Base-by-base conservation (phyloP, 2,329 filamentous ascomycete genomes). In the Dryadomyces quercivorus region DNA sequence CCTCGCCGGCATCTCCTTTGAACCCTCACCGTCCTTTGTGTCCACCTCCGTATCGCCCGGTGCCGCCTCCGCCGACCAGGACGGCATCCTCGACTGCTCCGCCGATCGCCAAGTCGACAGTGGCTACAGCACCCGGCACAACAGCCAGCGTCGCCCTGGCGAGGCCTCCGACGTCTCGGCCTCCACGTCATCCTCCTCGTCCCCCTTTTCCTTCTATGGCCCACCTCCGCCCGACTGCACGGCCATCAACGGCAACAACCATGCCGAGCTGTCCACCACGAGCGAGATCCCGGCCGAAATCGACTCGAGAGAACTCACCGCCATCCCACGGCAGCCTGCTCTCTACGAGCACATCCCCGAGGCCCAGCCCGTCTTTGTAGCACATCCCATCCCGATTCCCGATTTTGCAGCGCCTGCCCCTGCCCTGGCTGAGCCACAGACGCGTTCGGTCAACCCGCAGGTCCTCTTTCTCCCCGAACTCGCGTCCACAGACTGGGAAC, bases 191-290 rank as follows among this genome's bases (percentile, higher is more conserved):
- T n/a, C 46, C 1, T 50, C 51, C 3, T 13, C 40, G 13, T 36
- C 50, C 9, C 12, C 55, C 0, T 48, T 50, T 12, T 52, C 55
- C 5, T 50, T 54, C 7, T 51, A 44, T 13, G 42, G 42, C 9
- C 67, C 66, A n/a, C 72, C 74, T 15, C 73, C 74, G 16, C 72
- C 73, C 20, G 72, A 70, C 56, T 77, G 76, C 62, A 70, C 74
- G 45, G 55, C 63, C 65, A 40, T 61, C 65, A 50, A 65, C 56
- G 56, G 60, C 54, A 61, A 56, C 48, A 59, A 55, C 45, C 63
- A 70, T 49, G 65, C 66, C 52, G 77, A 80, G 62, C 66, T 80
- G 16, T 71, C 69, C 18, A 71, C 73, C 6, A 75, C 67, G 10
- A 22, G 21, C 50, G 74, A 76, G 63, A 76, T 79, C 15, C 38